Base-by-base conservation (phyloP, 768 basidiomycete species). In the Cubamyces sp. region DNA sequence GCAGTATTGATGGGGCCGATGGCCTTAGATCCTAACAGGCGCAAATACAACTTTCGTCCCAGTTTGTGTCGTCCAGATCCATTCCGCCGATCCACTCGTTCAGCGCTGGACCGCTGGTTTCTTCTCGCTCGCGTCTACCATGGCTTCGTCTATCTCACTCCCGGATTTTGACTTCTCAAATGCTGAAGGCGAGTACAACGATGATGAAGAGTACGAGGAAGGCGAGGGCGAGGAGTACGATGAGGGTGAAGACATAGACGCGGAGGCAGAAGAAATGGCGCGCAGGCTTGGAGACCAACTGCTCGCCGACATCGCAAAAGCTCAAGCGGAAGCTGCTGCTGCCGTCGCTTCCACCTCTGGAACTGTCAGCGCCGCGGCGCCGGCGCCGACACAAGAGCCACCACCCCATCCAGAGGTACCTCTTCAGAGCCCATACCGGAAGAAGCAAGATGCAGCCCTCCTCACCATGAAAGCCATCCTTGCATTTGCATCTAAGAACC, bases 191-290 rank as follows among this genome's bases (percentile, higher is more conserved):
- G 57, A 59, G 7, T 57, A 55, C 30, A 51, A 66, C 25, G 66
- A 68, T 12, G 64, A 56, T 3, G 64, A 64, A 30, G 57, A 64
- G 18, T 79, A 77, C 25, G 73, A 77, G 7, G 77, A 74, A 66
- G 75, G 79, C 16, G 81, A 78, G 37, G 77, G 78, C 18, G 77
- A 79, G 21, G 81, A 80, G 1, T 83, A 83, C 8, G 83, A 85
- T 3, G 85, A 85, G 18, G 85, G 84, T 3, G 85, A 87, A 40
- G 74, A 78, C 68, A 82, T 83, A 23, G 84, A 87, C 25, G 88
- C 87, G 5, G 86, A 90, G 60, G 90, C 89, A 2, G 84, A 87
- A 64, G 89, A 87, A 67, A 90, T 90, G 66, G 88, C 88, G 5
- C 81, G 87, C 48, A 78, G 87, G 26, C 75, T 93, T 30, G 86